Base-by-base conservation (phyloP, 805 yeast species). In the Blastobotrys mokoenaii region DNA sequence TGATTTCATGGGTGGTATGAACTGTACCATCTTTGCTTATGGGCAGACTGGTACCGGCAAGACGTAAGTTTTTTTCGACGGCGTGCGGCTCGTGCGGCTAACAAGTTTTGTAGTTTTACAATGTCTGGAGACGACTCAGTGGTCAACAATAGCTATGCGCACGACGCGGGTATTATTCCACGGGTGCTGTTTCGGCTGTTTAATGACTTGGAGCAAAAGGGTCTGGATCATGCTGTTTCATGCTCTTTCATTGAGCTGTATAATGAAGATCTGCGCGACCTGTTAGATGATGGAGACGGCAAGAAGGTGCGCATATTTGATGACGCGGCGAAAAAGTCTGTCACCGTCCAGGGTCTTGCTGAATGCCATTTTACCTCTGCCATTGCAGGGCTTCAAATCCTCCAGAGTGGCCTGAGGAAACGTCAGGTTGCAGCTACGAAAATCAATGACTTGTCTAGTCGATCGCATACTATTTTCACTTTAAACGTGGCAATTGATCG, bases 1-100 rank as follows among this genome's bases (percentile, higher is more conserved):
- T 20, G 95, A 89, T 50, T 73, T 87, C 48, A 64, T 87, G 46
- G 66, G 72, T 43, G 94, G 90, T 16, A 83, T 80, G 59, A 86
- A 85, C 59, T 86, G 88, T 52, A 83, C 95, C 0, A 73, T 86
- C 25, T 70, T 87, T 52, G 95, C 93, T 0, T 88, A 88, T 64
- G 96, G 96, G 3, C 94, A 86, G 72, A 87, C 95, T 0, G 93
- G 95, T 1, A 84, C 95, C 0, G 95, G 95, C 20, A 87, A 86
- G 56, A 86, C 96, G 41, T 40, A 32, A 40, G 43, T 40, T 15
- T 15, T 10, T 11, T 9, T 0, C 79, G 79, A 38, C 12, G 12
- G 22, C 22, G 38, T n/a, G 16, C 20, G 38, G 27, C 27, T 22
- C 27, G 27, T 22, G 27, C 27, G 27, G 27, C 14, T 22, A 4